Evolutionary conservation across 345 rosid species (phyloP), one percentile per base, ranked within the genome.

Genomic region (Sonneratia alba): DNA sequence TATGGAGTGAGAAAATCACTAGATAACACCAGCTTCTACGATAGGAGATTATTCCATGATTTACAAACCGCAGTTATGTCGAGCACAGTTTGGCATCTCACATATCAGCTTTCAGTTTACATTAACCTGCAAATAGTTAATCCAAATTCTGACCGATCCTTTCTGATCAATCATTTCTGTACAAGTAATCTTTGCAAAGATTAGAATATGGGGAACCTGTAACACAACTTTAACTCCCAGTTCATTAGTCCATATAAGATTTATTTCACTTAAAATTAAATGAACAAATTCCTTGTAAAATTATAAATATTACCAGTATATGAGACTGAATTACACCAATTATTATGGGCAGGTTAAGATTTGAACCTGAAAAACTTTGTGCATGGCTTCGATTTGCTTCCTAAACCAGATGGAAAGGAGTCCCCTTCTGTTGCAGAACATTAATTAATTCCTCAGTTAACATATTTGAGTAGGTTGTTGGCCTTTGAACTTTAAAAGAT

Each of bases 341-440:
- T 73, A 81, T 82, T 85, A 85, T 82, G 82, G 84, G 85, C 80
- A 80, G 77, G 89, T 85, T 79, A 83, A 83, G 91, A 88, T 86
- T 81, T 78, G 87, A 90, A 90, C 96, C 96, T 90, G 96, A 90
- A 90, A 90, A 90, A 90, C 88, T 90, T 90, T 88, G 96, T 88
- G 96, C 96, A 90, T 80, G 96, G 92, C 92, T 90, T 90, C 85
- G 89, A 86, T 87, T 90, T 90, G 96, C 92, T 89, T 87, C 96
- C 92, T 89, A 89, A 82, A 89, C 90, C 92, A 86, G 86, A 77
- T 79, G 92, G 42, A 85, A 79, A 76, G 87, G 86, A 81, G 87
- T 90, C 92, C 91, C 75, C 78, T 86, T 90, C 89, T 90, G 92
- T 88, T 84, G 75, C 88, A 90, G 77, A 81, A 86, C 83, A 90